Conservation (phyloP, 805 yeast species). For the Wickerhamiella spandovensis region DNA sequence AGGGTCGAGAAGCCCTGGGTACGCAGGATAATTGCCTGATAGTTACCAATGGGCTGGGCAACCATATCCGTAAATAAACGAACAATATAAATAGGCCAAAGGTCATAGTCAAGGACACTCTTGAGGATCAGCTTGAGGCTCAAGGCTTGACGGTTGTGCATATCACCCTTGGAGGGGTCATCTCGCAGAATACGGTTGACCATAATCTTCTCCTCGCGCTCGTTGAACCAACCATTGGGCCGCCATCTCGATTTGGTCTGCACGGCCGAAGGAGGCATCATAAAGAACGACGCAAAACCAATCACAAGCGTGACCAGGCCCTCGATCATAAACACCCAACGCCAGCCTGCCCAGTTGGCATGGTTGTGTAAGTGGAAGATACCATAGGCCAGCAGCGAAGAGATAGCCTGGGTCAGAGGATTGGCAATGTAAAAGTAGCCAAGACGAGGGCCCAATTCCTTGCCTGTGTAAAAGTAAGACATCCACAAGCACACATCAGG, state of each 20-base stretch:
- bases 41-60: conserved; percentile 26
- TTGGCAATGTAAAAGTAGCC: conserved; percentile 48
- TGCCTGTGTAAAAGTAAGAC: conserved; percentile 48
- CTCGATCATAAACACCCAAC: conserved; percentile 53
- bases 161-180: conserved; percentile 51
- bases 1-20: conserved; percentile 38
- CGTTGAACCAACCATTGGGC: conserved; percentile 40
- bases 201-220: conserved; percentile 42
- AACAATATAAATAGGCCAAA: conserved; percentile 42
- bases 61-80: conserved; percentile 35
- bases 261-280: conserved; percentile 45
- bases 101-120: conserved; percentile 35
- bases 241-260: conserved; percentile 39
- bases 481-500: conserved; percentile 52
- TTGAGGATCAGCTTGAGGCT: conserved; percentile 29
- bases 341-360: conserved; percentile 41
- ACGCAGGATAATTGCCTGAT: conserved; percentile 38
- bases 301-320: conserved; percentile 43
- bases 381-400: conserved; percentile 42
- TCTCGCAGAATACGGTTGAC: conserved; percentile 49
- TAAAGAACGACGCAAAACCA: conserved; percentile 34
- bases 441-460: conserved; percentile 45
- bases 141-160: conserved; percentile 48
- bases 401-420: conserved; percentile 33
- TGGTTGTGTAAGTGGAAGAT: conserved; percentile 37